These are phyloP conservation scores for Breviolum minutum DNA, from an alignment of 73 alveolate genomes.

Conservation along the genomic window DNA sequence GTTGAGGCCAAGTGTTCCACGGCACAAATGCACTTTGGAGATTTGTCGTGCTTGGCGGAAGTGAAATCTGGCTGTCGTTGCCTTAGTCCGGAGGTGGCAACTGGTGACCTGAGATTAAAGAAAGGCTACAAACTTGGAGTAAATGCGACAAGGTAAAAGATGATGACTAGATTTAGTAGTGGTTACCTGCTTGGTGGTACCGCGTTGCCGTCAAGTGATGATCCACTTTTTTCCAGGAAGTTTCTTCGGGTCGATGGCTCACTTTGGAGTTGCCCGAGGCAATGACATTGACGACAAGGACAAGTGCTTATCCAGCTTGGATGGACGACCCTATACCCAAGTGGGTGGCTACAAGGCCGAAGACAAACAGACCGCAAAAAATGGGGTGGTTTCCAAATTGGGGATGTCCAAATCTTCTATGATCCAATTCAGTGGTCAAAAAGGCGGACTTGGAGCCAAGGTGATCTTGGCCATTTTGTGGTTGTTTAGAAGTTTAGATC, in stretches of 20 bases:
- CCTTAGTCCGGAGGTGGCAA: not conserved
- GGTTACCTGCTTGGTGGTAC: not conserved
- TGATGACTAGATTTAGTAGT: too few species aligned
- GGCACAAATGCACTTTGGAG: not conserved
- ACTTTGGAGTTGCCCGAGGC: not conserved
- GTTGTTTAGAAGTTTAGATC: too few species aligned
- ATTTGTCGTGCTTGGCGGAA: slow-evolving; percentile 25
- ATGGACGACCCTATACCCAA: slow-evolving; percentile 37
- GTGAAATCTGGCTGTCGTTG: not conserved
- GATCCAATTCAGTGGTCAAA: too few species aligned
- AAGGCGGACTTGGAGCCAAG: too few species aligned
- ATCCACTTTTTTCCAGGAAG: too few species aligned
- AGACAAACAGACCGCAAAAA: not conserved
- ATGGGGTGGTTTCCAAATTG: too few species aligned
- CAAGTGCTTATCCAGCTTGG: not conserved
- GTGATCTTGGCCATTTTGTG: too few species aligned
- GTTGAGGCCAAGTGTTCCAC: slow-evolving; percentile 35
- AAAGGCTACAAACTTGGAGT: not conserved
- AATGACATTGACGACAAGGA: slow-evolving; percentile 18
- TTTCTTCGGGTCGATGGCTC: not conserved
- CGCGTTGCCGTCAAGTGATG: too few species aligned
- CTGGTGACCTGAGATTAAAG: not conserved
- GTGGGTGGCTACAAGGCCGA: slow-evolving; percentile 57
- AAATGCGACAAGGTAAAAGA: too few species aligned
- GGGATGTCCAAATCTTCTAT: too few species aligned